phyloP scores from a whole-genome alignment of 139 green algal genomes.

The Tetradesmus obliquus region DNA sequence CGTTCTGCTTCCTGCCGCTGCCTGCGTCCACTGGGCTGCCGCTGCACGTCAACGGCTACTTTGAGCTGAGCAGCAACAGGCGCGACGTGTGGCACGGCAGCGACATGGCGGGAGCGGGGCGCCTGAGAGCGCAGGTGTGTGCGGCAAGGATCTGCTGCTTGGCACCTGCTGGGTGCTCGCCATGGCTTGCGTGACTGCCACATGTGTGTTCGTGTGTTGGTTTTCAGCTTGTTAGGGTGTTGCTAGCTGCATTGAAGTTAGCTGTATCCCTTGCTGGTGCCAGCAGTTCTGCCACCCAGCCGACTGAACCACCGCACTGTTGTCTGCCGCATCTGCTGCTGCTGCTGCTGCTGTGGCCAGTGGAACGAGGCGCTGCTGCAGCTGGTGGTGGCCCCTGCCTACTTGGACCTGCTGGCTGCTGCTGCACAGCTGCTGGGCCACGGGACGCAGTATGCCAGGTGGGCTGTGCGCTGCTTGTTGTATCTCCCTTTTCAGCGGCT shows the following conservation, averaged over 20 bases:
- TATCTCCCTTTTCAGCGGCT: not conserved
- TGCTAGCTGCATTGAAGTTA: no score
- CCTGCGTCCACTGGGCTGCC: conserved; percentile 69
- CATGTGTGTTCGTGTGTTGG: not conserved
- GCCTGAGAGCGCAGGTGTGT: conserved; percentile 53
- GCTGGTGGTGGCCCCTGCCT: conserved; percentile 66
- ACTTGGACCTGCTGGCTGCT: conserved; percentile 60
- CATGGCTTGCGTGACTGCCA: not conserved
- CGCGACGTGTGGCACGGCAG: conserved; percentile 77
- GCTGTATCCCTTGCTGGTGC: no score
- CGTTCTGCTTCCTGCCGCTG: conserved; percentile 85
- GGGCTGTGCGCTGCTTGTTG: not conserved
- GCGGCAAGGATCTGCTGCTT: not conserved
- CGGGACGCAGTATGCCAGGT: conserved; percentile 46
- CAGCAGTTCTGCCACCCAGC: no score
- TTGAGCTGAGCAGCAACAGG: conserved; percentile 77
- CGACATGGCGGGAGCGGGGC: conserved; percentile 75
- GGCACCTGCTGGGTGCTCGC: not conserved
- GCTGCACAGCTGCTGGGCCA: conserved; percentile 65
- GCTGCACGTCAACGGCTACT: conserved; percentile 82
- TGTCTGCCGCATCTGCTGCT: no score
- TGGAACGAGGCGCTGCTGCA: conserved; percentile 80
- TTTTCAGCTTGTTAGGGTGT: no score
- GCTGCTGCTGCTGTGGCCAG: conserved; percentile 1
- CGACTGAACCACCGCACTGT: no score